phyloP scores from a whole-genome alignment of 2,329 filamentous ascomycete species.

The Colletotrichum sp. region DNA sequence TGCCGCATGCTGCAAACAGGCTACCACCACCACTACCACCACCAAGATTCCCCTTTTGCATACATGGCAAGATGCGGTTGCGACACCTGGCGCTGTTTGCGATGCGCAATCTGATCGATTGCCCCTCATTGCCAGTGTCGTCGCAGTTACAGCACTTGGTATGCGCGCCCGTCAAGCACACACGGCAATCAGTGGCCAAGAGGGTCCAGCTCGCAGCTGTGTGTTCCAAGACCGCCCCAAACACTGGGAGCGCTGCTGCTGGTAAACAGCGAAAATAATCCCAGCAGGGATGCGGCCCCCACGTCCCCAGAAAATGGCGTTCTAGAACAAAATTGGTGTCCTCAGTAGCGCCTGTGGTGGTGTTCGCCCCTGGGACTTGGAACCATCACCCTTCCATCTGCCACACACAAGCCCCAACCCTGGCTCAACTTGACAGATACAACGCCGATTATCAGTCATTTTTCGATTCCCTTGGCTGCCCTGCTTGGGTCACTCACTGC shows the following conservation, averaged over 20 bases:
- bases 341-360: not conserved
- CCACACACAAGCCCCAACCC: not conserved
- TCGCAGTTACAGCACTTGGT: not conserved
- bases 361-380: conserved; percentile 13
- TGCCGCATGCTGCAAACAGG: not conserved
- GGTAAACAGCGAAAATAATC: conserved; percentile 13
- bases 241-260: not conserved
- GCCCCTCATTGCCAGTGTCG: not conserved
- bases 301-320: conserved; percentile 20
- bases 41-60: not conserved
- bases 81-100: not conserved
- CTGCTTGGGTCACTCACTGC: not conserved
- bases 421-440: not conserved
- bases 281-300: conserved; percentile 19
- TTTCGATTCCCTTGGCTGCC: not conserved
- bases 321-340: conserved; percentile 21
- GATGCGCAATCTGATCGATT: not conserved
- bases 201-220: not conserved
- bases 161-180: not conserved
- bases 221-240: not conserved
- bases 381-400: not conserved
- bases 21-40: not conserved
- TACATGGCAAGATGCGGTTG: not conserved
- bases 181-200: not conserved
- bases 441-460: not conserved